Conservation (phyloP, 768 basidiomycete species). For the Auricularia auricula-judae region DNA sequence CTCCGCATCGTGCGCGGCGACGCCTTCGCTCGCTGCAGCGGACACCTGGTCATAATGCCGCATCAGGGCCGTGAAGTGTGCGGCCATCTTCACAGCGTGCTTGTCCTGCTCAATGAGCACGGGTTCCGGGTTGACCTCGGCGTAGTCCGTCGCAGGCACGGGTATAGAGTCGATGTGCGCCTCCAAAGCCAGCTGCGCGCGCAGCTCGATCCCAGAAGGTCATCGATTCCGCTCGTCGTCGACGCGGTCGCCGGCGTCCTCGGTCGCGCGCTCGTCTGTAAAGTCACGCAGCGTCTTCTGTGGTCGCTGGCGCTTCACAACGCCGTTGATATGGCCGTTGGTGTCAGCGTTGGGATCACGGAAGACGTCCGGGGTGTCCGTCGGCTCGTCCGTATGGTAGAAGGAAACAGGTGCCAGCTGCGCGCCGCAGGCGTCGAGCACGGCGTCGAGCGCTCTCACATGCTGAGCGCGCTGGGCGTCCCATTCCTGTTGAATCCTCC, state of each 20-base stretch:
- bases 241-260: slow-evolving; percentile 61
- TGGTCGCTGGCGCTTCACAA: slow-evolving; percentile 35
- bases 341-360: neutral
- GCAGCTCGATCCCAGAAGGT: neutral
- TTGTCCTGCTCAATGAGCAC: slow-evolving; percentile 26
- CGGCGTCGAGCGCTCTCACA: slow-evolving; percentile 49
- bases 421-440: slow-evolving; percentile 60
- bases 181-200: neutral
- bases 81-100: slow-evolving; percentile 44
- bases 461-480: slow-evolving; percentile 49
- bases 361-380: slow-evolving; percentile 27
- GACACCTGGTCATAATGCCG: neutral
- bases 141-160: neutral
- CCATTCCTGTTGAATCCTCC: slow-evolving; percentile 44
- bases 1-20: slow-evolving; percentile 47
- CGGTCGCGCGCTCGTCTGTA: slow-evolving; percentile 73
- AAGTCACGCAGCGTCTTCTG: slow-evolving; percentile 71
- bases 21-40: neutral
- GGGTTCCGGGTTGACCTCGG: neutral
- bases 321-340: slow-evolving; percentile 25
- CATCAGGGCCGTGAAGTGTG: neutral
- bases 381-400: slow-evolving; percentile 44
- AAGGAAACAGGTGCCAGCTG: slow-evolving; percentile 73
- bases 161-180: neutral
- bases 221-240: slow-evolving; percentile 60